Evolutionary conservation across 1,139 yeast species (phyloP).

Genomic region (Candida sp.): DNA sequence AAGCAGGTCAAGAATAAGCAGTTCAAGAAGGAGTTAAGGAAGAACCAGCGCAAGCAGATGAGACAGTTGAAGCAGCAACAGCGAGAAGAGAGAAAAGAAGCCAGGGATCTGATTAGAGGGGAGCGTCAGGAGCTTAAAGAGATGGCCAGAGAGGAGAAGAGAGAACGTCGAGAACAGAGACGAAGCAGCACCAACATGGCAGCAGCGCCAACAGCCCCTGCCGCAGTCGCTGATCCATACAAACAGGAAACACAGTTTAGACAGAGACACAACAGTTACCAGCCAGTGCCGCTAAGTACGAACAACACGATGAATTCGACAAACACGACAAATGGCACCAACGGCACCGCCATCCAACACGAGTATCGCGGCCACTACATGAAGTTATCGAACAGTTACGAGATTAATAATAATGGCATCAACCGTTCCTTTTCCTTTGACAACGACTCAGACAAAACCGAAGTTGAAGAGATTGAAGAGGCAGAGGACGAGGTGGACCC

Average conservation of each 20-base stretch:
- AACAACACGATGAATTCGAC: not conserved
- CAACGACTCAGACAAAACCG: constrained; percentile 2
- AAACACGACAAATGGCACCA: not conserved
- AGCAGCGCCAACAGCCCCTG: not conserved
- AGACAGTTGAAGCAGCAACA: constrained; percentile 10
- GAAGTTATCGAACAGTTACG: constrained; percentile 2
- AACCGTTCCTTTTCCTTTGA: not conserved
- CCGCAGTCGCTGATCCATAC: not conserved
- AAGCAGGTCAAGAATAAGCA: constrained; percentile 38
- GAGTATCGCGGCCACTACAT: constrained; percentile 1
- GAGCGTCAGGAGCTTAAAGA: constrained; percentile 15
- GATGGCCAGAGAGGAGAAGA: constrained; percentile 16
- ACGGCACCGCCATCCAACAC: not conserved
- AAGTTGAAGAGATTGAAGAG: constrained; percentile 3
- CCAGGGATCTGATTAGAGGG: constrained; percentile 12
- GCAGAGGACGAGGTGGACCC: not conserved
- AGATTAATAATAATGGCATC: not conserved
- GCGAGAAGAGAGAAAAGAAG: constrained; percentile 10
- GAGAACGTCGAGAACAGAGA: constrained; percentile 8
- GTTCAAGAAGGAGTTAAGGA: constrained; percentile 9
- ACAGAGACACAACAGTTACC: not conserved
- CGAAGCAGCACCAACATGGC: no score
- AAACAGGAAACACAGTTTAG: not conserved
- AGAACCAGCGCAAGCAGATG: constrained; percentile 7
- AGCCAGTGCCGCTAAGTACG: not conserved